These are phyloP conservation scores for Alternaria solani DNA, from an alignment of 2,329 filamentous ascomycete species.

Conservation along the genomic window DNA sequence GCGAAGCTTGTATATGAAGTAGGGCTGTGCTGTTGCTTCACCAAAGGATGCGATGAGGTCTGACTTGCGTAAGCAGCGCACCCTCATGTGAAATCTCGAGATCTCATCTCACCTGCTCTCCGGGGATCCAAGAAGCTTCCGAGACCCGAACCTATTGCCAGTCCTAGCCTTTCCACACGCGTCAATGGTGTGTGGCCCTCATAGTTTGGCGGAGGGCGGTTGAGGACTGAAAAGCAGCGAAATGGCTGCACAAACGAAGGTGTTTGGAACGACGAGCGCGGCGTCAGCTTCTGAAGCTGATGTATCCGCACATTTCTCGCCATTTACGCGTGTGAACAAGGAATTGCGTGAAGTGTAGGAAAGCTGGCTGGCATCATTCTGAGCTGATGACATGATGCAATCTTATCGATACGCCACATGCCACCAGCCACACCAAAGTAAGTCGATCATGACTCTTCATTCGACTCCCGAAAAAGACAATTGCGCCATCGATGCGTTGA, in stretches of 20 bases:
- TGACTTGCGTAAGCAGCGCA: constrained; percentile 42
- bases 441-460: constrained; percentile 6
- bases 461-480: background rate
- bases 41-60: constrained; percentile 95
- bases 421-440: constrained; percentile 18
- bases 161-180: constrained; percentile 73
- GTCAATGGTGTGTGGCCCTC: constrained; percentile 92
- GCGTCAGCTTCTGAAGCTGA: constrained; percentile 17
- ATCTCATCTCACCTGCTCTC: constrained; percentile 68
- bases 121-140: constrained; percentile 75
- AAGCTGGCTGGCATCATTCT: background rate
- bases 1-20: constrained; percentile 91
- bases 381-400: constrained; percentile 18
- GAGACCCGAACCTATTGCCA: constrained; percentile 70
- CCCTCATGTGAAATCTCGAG: background rate
- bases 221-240: constrained; percentile 78
- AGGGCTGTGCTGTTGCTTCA: constrained; percentile 92
- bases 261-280: background rate
- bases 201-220: constrained; percentile 86
- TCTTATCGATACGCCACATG: constrained; percentile 37
- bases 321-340: constrained; percentile 18
- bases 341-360: background rate
- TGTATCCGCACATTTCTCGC: constrained; percentile 22
- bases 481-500: background rate
- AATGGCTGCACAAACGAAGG: background rate